Conservation (phyloP, 805 yeast species). For the Wickerhamiella allomyrinae region DNA sequence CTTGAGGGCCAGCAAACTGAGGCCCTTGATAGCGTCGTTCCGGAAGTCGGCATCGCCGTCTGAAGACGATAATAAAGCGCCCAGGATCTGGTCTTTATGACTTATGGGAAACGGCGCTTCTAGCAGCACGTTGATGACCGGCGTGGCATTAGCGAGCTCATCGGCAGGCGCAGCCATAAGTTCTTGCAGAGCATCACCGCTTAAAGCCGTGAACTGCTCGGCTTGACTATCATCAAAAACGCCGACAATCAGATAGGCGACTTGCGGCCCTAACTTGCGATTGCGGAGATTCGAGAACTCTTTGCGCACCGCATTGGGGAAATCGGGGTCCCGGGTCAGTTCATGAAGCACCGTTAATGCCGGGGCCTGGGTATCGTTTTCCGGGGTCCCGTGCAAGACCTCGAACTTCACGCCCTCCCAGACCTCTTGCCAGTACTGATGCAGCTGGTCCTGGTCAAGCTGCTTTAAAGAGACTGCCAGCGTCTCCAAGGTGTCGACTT, state of each 20-base stretch:
- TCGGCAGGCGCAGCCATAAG: constrained; percentile 22
- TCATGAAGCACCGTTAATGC: constrained; percentile 33
- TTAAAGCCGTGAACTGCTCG: constrained; percentile 1
- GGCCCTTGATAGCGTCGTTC: constrained; percentile 48
- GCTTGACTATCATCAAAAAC: background rate
- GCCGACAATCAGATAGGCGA: constrained; percentile 6
- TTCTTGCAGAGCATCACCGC: constrained; percentile 29
- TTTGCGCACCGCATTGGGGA: constrained; percentile 23
- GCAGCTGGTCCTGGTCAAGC: constrained; percentile 37
- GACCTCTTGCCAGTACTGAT: constrained; percentile 51
- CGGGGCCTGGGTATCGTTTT: constrained; percentile 26
- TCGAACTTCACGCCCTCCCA: constrained; percentile 89
- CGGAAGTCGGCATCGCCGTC: constrained; percentile 55
- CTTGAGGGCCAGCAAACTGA: constrained; percentile 35
- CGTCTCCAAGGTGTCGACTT: constrained; percentile 59
- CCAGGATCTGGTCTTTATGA: constrained; percentile 53
- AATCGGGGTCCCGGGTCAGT: constrained; percentile 28
- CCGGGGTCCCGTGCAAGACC: constrained; percentile 65
- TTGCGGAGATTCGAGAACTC: constrained; percentile 5
- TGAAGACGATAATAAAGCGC: constrained; percentile 50
- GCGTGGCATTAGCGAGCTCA: background rate
- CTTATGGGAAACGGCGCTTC: constrained; percentile 25
- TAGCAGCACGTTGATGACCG: constrained; percentile 18
- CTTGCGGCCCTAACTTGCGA: constrained; percentile 7
- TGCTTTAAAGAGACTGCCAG: constrained; percentile 39